A percentile compares a stretch with the other conserved stretches of the same genome.
Evolutionary conservation across 2,329 filamentous ascomycete genomes (phyloP).

Genomic region (Xylaria polymorpha): DNA sequence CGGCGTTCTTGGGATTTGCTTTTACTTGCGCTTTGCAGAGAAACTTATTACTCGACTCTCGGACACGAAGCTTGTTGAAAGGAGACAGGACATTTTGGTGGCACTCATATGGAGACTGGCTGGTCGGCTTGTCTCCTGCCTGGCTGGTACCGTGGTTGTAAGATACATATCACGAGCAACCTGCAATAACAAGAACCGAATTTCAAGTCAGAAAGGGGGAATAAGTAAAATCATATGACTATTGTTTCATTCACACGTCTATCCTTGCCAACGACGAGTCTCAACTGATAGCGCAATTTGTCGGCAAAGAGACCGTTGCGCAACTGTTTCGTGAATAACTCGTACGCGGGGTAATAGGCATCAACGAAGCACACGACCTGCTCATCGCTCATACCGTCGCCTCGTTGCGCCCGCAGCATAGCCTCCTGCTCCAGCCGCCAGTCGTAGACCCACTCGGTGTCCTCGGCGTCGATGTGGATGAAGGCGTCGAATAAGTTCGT

Average conservation of each 20-base stretch:
- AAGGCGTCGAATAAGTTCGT: conserved; percentile 65
- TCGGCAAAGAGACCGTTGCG: conserved; percentile 65
- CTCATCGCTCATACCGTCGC: conserved; percentile 83
- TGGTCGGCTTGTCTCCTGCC: conserved; percentile 9
- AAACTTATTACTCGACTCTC: conserved; percentile 9
- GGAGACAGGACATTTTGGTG: background rate
- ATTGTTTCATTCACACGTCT: conserved; percentile 68
- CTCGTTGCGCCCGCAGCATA: conserved; percentile 72
- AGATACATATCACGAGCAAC: conserved; percentile 39
- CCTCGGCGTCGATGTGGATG: conserved; percentile 74
- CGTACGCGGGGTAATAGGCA: conserved; percentile 77
- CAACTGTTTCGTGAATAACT: conserved; percentile 72
- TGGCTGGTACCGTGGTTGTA: conserved; percentile 34
- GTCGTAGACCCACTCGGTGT: conserved; percentile 80
- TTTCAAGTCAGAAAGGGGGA: background rate
- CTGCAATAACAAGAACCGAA: background rate
- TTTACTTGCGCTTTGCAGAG: conserved; percentile 22
- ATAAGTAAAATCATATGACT: conserved; percentile 56
- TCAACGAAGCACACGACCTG: conserved; percentile 80
- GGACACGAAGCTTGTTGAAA: conserved; percentile 1
- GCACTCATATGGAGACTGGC: conserved; percentile 20
- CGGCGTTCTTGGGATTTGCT: conserved; percentile 35
- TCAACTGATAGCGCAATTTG: conserved; percentile 66
- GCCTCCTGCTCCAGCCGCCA: conserved; percentile 88
- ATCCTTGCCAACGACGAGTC: conserved; percentile 70